These are phyloP conservation scores for Botrytis fabae DNA, from an alignment of 2,329 filamentous ascomycete genomes.

Conservation along the genomic window DNA sequence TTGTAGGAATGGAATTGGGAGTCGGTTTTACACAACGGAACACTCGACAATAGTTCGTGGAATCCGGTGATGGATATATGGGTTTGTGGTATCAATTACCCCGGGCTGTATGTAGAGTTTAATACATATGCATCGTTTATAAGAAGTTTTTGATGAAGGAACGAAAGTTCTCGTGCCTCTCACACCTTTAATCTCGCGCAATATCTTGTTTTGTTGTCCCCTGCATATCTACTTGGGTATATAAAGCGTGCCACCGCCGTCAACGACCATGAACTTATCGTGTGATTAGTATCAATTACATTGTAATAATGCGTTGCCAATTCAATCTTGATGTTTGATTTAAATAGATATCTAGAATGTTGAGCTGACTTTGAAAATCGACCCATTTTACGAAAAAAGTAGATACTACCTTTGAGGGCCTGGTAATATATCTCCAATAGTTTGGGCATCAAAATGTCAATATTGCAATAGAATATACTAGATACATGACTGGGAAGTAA, in stretches of 20 bases:
- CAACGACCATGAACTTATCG: not conserved
- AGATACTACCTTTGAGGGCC: not conserved
- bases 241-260: not conserved
- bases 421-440: not conserved
- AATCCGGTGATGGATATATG: not conserved
- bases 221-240: not conserved
- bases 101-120: not conserved
- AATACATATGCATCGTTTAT: not conserved
- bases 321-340: fast-evolving
- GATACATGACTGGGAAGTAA: not conserved
- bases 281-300: not conserved
- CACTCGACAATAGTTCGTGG: not conserved
- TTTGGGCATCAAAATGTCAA: not conserved
- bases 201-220: too few species aligned
- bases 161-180: not conserved
- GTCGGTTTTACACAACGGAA: not conserved
- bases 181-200: not conserved
- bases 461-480: too few species aligned
- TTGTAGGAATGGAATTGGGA: not conserved
- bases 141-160: not conserved
- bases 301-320: not conserved
- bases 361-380: not conserved
- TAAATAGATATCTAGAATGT: not conserved
- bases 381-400: not conserved
- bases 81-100: not conserved